A percentile compares a stretch with the other conserved stretches of the same genome.
These are phyloP conservation scores for Mallotus japonicus DNA, from an alignment of 441 rosid genomes.

Conservation along the genomic window DNA sequence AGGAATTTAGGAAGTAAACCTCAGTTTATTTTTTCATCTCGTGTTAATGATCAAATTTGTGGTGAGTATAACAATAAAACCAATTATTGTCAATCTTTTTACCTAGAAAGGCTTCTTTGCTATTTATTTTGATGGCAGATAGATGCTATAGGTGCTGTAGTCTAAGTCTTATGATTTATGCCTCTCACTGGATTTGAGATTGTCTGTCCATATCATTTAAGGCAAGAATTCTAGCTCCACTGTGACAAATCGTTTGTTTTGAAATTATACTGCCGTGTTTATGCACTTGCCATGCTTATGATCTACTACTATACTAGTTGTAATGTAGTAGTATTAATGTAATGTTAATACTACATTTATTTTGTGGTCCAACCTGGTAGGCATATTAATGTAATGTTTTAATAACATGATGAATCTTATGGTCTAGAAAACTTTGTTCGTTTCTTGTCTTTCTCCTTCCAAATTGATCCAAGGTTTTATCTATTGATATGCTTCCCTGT, in stretches of 20 bases:
- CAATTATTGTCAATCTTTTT: background rate
- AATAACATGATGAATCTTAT: background rate
- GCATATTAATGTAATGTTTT: too few species aligned
- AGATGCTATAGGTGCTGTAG: background rate
- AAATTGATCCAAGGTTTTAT: background rate
- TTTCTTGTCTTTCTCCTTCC: background rate
- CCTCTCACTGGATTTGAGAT: background rate
- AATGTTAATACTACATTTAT: too few species aligned
- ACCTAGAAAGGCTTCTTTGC: background rate
- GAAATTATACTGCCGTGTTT: background rate
- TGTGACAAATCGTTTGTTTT: background rate
- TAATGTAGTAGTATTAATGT: too few species aligned
- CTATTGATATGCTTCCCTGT: background rate
- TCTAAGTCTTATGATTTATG: background rate
- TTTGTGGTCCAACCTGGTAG: too few species aligned
- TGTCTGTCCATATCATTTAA: background rate
- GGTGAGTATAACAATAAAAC: conserved; percentile 43
- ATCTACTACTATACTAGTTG: too few species aligned
- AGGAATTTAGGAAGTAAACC: conserved; percentile 76
- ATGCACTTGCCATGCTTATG: too few species aligned
- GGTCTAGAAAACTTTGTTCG: background rate
- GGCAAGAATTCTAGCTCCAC: background rate
- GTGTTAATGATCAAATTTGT: conserved; percentile 71
- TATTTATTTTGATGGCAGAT: background rate
- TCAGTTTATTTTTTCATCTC: conserved; percentile 66